Conservation (phyloP, 345 rosid genomes). For the Heritiera littoralis region DNA sequence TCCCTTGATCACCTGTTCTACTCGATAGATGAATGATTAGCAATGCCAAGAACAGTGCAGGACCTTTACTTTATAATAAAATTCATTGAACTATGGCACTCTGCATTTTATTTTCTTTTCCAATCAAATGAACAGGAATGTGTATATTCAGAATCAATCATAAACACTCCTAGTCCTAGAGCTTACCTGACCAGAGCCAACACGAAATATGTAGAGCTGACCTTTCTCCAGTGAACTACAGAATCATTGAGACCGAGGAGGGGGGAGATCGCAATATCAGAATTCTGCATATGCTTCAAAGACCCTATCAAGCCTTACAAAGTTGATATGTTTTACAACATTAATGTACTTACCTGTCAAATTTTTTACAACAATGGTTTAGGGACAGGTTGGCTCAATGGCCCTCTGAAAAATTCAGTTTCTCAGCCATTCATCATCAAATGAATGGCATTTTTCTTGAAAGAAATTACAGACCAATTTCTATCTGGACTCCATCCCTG, state of each 20-base stretch:
- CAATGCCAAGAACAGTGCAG: neutral
- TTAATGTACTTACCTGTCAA: conserved; percentile 61
- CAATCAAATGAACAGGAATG: neutral
- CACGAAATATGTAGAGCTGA: conserved; percentile 74
- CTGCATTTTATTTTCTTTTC: no score
- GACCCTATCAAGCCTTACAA: neutral
- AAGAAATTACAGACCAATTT: neutral
- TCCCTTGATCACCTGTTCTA: conserved; percentile 84
- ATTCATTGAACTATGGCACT: neutral
- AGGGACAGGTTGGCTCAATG: neutral
- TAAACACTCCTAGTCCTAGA: neutral
- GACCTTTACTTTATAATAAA: neutral
- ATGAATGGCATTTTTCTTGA: neutral
- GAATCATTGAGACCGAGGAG: conserved; percentile 13
- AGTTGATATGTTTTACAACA: neutral
- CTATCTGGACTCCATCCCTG: neutral
- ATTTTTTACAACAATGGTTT: conserved; percentile 16
- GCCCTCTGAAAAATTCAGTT: neutral
- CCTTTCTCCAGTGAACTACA: conserved; percentile 92
- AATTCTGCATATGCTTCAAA: neutral
- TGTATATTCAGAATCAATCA: neutral
- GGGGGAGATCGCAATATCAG: neutral
- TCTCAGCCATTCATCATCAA: neutral
- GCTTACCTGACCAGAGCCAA: conserved; percentile 90
- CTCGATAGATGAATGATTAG: conserved; percentile 24